These are phyloP conservation scores for Schizosaccharomyces cryophilus DNA, from an alignment of 805 yeast genomes.

Conservation along the genomic window DNA sequence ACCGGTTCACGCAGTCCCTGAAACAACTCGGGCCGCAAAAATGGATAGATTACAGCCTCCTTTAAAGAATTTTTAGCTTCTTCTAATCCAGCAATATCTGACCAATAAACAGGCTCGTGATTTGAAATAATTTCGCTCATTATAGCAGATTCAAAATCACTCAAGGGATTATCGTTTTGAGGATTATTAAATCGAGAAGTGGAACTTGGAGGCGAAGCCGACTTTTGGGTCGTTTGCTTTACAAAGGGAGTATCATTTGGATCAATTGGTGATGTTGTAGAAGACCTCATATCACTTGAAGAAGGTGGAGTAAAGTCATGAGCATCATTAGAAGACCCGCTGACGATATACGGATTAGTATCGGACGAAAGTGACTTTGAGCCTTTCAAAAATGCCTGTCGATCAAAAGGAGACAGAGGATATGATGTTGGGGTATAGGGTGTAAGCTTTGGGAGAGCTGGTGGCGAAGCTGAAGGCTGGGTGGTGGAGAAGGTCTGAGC, in stretches of 20 bases:
- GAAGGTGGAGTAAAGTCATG: not conserved
- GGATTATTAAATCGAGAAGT: not conserved
- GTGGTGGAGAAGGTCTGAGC: no score
- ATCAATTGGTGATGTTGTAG: not conserved
- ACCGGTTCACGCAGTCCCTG: constrained; percentile 59
- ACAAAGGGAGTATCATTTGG: not conserved
- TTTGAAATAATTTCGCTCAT: constrained; percentile 66
- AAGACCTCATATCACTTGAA: not conserved
- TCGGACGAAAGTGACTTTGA: no score
- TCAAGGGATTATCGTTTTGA: not conserved
- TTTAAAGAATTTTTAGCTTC: constrained; percentile 71
- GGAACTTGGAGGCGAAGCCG: not conserved
- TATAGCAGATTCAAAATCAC: constrained; percentile 20
- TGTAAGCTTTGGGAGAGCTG: no score
- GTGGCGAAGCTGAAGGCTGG: no score
- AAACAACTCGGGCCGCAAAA: constrained; percentile 76
- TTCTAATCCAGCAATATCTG: constrained; percentile 78
- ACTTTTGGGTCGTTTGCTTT: no score
- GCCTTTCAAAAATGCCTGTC: no score
- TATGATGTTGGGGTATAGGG: no score
- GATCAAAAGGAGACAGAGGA: no score
- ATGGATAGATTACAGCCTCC: constrained; percentile 91
- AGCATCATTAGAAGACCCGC: not conserved
- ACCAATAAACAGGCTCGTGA: constrained; percentile 86
- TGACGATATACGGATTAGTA: no score